phyloP scores from a whole-genome alignment of 139 green algal genomes.

The Chlorella vulgaris region DNA sequence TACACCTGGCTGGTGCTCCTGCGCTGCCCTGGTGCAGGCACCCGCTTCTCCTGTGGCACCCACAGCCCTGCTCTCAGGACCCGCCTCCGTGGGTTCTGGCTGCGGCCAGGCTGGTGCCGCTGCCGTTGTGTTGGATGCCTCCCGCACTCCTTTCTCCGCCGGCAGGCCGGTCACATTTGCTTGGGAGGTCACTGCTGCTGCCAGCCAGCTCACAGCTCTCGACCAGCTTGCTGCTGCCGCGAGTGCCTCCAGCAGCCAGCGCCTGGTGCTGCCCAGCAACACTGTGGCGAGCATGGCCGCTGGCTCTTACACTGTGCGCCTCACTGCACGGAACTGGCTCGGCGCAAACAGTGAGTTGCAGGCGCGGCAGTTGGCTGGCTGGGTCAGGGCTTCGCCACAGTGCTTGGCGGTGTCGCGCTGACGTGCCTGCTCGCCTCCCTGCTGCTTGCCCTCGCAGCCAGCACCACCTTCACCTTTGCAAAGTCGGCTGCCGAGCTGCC shows the following conservation, averaged over 20 bases:
- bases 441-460: neutral
- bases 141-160: neutral
- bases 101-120: neutral
- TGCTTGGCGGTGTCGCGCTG: too few species aligned
- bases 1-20: too few species aligned
- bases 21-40: neutral
- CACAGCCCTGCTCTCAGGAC: neutral
- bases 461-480: neutral
- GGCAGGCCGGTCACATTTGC: neutral
- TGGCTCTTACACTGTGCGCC: neutral
- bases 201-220: neutral
- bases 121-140: too few species aligned
- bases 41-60: neutral
- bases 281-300: neutral
- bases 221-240: neutral
- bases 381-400: too few species aligned
- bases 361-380: neutral
- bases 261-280: neutral
- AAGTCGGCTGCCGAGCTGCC: neutral
- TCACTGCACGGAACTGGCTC: constrained; percentile 8
- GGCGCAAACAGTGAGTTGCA: neutral
- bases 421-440: neutral
- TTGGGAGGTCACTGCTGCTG: neutral
- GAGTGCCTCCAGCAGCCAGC: too few species aligned
- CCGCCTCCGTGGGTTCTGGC: neutral